Evolutionary conservation across 345 rosid species (phyloP), one percentile per base, ranked within the genome.

Genomic region (Lepidium aucheri): DNA sequence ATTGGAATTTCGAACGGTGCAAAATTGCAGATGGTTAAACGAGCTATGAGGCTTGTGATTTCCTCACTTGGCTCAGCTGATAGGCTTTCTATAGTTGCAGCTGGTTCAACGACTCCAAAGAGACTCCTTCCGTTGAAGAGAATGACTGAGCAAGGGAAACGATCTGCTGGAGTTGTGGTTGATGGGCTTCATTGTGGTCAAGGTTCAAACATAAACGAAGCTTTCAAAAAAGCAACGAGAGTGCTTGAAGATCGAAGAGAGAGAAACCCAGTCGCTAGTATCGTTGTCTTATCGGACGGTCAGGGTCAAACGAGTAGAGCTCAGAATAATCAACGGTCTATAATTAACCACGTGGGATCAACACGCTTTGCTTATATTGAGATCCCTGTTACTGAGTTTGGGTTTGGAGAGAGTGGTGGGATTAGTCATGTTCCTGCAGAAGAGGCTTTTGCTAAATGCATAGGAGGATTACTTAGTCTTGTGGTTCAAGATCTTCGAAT

Each of bases 171-270:
- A 61, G 72, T 77, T 16, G 79, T 87, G 8, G 56, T 84, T 12
- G 95, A 89, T 55, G 78, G 88, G 34, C 84, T 92, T 1, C 76
- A 70, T 6, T 81, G 81, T 32, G 75, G 95, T 32, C 85, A 81
- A 40, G 95, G 88, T 50, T 82, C 79, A 1, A 75, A 84, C 39
- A 77, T 78, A 18, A 74, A 72, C 18, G 93, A 89, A 7, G 91
- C 88, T 57, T 80, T 89, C 70, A 80, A 80, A 67, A 92, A 92
- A 70, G 98, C 93, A 0, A 67, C 88, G 5, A 87, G 76, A 73
- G 95, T 89, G 75, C 89, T 92, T 1, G 96, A 89, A 12, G 96
- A 89, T 66, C 78, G 98, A 6, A 78, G 91, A 49, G 88, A 83
- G 67, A 85, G 79, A 66, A 92, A 92, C 68, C 92, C 93, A 0